phyloP scores from a whole-genome alignment of 73 alveolate genomes.

The Tetrahymena thermophila region DNA sequence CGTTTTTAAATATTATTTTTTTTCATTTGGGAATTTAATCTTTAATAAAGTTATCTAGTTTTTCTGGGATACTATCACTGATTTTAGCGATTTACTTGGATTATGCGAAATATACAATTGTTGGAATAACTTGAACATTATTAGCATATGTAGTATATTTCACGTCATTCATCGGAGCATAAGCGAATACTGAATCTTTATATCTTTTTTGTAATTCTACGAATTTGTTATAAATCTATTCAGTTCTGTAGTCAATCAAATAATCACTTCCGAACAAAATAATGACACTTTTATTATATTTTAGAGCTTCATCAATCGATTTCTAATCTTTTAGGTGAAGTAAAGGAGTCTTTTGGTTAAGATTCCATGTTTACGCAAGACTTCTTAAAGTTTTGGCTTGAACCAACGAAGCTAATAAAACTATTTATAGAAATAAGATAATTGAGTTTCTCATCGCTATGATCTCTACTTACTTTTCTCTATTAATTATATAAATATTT shows the following conservation, averaged over 20 bases:
- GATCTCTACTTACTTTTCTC: not conserved
- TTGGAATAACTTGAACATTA: not conserved
- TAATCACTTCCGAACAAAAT: not conserved
- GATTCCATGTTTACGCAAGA: no score
- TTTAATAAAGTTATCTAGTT: not conserved
- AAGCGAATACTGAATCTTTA: not conserved
- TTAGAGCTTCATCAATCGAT: not conserved
- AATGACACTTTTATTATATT: not conserved
- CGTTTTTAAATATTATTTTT: not conserved
- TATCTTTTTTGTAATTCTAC: not conserved
- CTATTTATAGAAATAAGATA: not conserved
- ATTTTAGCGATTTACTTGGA: not conserved
- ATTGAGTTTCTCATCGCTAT: not conserved
- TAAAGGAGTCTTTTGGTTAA: not conserved
- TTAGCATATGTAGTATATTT: not conserved
- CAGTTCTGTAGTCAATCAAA: not conserved
- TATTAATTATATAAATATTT: no score
- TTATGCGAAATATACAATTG: not conserved
- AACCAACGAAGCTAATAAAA: not conserved
- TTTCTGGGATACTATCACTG: not conserved
- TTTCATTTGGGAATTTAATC: not conserved
- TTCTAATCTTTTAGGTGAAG: not conserved
- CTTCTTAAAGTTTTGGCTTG: not conserved
- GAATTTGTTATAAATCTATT: not conserved
- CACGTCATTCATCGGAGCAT: not conserved